phyloP scores from a whole-genome alignment of 2,329 filamentous ascomycete species.

The Lojkania enalia region DNA sequence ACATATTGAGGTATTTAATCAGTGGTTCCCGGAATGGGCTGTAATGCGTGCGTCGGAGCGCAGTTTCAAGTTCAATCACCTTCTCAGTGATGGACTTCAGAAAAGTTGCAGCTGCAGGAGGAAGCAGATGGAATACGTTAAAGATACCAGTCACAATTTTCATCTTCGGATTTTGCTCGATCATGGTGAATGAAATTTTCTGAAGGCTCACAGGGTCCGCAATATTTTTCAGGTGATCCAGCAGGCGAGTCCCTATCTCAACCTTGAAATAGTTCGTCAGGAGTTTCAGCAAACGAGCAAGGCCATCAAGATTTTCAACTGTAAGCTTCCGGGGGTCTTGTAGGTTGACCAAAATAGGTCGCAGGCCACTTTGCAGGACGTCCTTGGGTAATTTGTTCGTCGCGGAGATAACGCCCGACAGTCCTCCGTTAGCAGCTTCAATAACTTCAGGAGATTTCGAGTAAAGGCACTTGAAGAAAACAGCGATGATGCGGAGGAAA shows the following conservation, averaged over 20 bases:
- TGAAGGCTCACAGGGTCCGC: constrained; percentile 80
- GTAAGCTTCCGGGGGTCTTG: constrained; percentile 91
- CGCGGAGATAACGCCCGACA: constrained; percentile 84
- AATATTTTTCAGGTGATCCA: constrained; percentile 91
- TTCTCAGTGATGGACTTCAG: constrained; percentile 88
- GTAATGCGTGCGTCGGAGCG: constrained; percentile 80
- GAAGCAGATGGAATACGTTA: constrained; percentile 96
- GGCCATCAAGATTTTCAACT: constrained; percentile 84
- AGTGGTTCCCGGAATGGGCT: constrained; percentile 91
- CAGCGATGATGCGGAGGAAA: constrained; percentile 72
- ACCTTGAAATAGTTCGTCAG: constrained; percentile 99
- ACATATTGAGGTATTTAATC: constrained; percentile 91
- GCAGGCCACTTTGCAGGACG: constrained; percentile 86
- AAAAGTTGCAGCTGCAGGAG: constrained; percentile 85
- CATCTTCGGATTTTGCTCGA: constrained; percentile 91
- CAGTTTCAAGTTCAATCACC: constrained; percentile 85
- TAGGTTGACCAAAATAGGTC: constrained; percentile 94
- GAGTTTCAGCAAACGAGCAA: constrained; percentile 85
- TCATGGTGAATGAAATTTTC: constrained; percentile 89
- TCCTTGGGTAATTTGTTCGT: constrained; percentile 95
- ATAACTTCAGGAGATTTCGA: constrained; percentile 91
- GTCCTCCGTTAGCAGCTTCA: constrained; percentile 85
- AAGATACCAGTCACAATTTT: constrained; percentile 94
- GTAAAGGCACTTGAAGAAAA: constrained; percentile 98
- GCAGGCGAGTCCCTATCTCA: constrained; percentile 88